phyloP scores from a whole-genome alignment of 768 basidiomycete genomes.

The Calocera viscosa region DNA sequence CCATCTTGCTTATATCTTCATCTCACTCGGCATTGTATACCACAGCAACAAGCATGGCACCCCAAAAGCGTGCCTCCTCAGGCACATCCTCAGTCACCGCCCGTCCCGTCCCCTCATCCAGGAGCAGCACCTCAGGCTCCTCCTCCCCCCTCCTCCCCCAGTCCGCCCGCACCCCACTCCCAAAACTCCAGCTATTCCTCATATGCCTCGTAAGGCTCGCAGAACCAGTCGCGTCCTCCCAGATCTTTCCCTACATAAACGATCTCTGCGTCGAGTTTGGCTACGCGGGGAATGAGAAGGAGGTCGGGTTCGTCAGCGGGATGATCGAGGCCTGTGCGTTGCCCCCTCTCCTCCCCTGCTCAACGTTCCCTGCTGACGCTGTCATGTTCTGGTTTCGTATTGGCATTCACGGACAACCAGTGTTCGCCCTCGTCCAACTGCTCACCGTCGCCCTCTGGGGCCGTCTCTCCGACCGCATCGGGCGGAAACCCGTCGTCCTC shows the following conservation, averaged over 20 bases:
- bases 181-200: background rate
- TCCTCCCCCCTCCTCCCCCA: background rate
- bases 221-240: conserved; percentile 8
- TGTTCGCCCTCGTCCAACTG: conserved; percentile 13
- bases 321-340: background rate
- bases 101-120: no score
- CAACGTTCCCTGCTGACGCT: background rate
- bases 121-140: no score
- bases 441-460: conserved; percentile 12
- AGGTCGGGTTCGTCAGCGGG: background rate
- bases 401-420: no score
- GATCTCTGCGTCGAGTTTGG: conserved; percentile 12
- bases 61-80: no score
- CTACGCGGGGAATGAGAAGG: background rate
- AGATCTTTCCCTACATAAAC: conserved; percentile 12
- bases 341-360: background rate
- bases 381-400: background rate
- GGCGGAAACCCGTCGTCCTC: conserved; percentile 20
- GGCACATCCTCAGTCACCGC: no score
- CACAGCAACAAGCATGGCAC: no score
- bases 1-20: no score
- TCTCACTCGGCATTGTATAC: no score
- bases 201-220: conserved; percentile 5
- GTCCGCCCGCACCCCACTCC: background rate
- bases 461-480: conserved; percentile 17